phyloP scores from a whole-genome alignment of 192 early-diverging fungal genomes.

The Helicostylum pulchrum region DNA sequence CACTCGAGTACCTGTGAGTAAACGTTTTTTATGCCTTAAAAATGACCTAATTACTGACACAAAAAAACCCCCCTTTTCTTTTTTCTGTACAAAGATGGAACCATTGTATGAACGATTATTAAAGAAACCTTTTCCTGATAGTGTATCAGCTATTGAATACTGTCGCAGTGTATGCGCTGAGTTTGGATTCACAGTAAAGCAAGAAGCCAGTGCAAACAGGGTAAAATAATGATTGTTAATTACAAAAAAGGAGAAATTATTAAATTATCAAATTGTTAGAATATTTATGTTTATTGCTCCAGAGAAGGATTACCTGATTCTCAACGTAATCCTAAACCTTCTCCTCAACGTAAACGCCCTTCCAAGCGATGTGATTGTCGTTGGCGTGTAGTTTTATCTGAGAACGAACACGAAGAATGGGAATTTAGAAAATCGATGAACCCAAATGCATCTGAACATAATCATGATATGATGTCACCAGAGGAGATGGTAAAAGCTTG shows the following conservation, averaged over 20 bases:
- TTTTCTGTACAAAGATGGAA: conserved; percentile 48
- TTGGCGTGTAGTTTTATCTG: conserved; percentile 56
- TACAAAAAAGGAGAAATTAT: neutral
- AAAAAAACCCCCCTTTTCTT: too few relatives aligned
- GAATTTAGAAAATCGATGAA: conserved; percentile 56
- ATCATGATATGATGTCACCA: conserved; percentile 53
- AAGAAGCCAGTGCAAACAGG: conserved; percentile 59
- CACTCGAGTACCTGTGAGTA: conserved; percentile 7
- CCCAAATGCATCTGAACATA: conserved; percentile 50
- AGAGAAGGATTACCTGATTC: conserved; percentile 58
- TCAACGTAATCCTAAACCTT: conserved; percentile 48
- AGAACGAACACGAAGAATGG: conserved; percentile 50
- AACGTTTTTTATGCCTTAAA: too few relatives aligned
- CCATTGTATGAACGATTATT: conserved; percentile 48
- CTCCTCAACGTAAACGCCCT: conserved; percentile 51
- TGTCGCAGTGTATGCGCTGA: conserved; percentile 50
- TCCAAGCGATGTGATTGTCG: conserved; percentile 58
- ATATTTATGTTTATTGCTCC: conserved; percentile 61
- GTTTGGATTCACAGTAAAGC: conserved; percentile 59
- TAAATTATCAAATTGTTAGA: conserved; percentile 30
- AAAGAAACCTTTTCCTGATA: conserved; percentile 45
- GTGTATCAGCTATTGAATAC: conserved; percentile 43
- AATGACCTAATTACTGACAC: neutral
- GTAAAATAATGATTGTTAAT: conserved; percentile 29
- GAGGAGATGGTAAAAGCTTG: conserved; percentile 54